Conservation (phyloP, 2,329 filamentous ascomycete genomes). For the Chalaropsis thielavioides region DNA sequence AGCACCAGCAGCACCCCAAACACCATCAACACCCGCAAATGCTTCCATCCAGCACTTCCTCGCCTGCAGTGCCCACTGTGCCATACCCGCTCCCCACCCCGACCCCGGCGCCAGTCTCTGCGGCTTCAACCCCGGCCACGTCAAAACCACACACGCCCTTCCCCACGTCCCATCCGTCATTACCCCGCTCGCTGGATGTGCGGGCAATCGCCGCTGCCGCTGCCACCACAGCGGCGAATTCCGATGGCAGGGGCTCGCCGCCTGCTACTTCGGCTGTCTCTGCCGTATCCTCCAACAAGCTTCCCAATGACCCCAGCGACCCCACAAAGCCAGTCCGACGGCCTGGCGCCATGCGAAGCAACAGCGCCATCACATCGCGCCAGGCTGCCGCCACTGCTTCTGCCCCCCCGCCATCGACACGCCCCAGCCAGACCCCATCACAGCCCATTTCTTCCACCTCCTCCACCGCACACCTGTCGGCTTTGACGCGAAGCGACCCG, state of each 20-base stretch:
- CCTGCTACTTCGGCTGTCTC: slow-evolving; percentile 18
- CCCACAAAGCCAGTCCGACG: slow-evolving; percentile 23
- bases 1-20: slow-evolving; percentile 24
- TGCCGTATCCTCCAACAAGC: slow-evolving; percentile 16
- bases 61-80: slow-evolving; percentile 22
- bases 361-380: slow-evolving; percentile 35
- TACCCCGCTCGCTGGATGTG: slow-evolving; percentile 12
- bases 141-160: slow-evolving; percentile 22
- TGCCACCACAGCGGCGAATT: slow-evolving; percentile 5
- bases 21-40: slow-evolving; percentile 35
- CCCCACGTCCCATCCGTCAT: slow-evolving; percentile 17
- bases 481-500: slow-evolving; percentile 18
- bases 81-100: slow-evolving; percentile 18
- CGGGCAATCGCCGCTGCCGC: not conserved
- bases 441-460: slow-evolving; percentile 3
- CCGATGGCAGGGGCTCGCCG: slow-evolving; percentile 22
- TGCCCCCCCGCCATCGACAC: slow-evolving; percentile 7
- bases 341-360: slow-evolving; percentile 36
- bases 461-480: slow-evolving; percentile 19
- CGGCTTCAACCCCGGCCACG: slow-evolving; percentile 11
- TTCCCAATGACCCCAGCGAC: slow-evolving; percentile 19
- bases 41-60: slow-evolving; percentile 30
- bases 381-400: slow-evolving; percentile 18
- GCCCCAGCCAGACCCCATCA: slow-evolving; percentile 9
- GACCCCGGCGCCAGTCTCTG: slow-evolving; percentile 16